Evolutionary conservation across 2,329 filamentous ascomycete genomes (phyloP).

Genomic region (Ceratocystis variospora): DNA sequence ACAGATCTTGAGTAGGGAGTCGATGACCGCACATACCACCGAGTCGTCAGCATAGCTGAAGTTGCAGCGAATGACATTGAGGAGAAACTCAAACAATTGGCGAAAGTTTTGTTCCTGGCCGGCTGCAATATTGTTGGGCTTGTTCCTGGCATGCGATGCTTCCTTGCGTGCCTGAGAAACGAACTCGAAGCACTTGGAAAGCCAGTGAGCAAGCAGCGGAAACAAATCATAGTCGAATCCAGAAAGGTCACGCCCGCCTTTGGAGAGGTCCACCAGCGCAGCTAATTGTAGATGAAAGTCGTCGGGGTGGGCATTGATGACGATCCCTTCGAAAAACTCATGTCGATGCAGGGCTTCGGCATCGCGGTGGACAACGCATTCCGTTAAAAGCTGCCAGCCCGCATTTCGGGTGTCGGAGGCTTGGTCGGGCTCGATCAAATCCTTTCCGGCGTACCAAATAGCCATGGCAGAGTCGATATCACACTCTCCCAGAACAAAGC

Average conservation of each 20-base stretch:
- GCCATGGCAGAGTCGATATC: conserved; percentile 45
- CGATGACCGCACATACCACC: conserved; percentile 47
- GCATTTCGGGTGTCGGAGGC: conserved; percentile 39
- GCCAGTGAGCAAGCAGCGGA: conserved; percentile 47
- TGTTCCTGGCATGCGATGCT: conserved; percentile 28
- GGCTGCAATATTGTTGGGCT: conserved; percentile 11
- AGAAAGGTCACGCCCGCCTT: conserved; percentile 45
- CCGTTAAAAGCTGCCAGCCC: conserved; percentile 53
- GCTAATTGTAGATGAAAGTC: conserved; percentile 55
- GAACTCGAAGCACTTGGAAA: conserved; percentile 41
- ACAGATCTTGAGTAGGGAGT: conserved; percentile 51
- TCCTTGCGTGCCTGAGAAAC: conserved; percentile 39
- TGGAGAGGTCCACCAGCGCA: conserved; percentile 47
- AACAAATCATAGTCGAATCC: conserved; percentile 56
- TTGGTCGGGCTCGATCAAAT: conserved; percentile 46
- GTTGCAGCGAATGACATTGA: conserved; percentile 62
- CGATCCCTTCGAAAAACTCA: conserved; percentile 51
- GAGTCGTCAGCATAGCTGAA: conserved; percentile 52
- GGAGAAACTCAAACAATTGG: conserved; percentile 49
- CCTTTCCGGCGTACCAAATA: conserved; percentile 53
- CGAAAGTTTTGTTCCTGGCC: conserved; percentile 49
- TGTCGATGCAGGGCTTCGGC: conserved; percentile 53
- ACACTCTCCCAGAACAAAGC: conserved; percentile 43
- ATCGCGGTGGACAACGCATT: conserved; percentile 48
- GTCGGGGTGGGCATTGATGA: conserved; percentile 40